phyloP scores from a whole-genome alignment of 768 basidiomycete species.

The Suillus tomentosus region DNA sequence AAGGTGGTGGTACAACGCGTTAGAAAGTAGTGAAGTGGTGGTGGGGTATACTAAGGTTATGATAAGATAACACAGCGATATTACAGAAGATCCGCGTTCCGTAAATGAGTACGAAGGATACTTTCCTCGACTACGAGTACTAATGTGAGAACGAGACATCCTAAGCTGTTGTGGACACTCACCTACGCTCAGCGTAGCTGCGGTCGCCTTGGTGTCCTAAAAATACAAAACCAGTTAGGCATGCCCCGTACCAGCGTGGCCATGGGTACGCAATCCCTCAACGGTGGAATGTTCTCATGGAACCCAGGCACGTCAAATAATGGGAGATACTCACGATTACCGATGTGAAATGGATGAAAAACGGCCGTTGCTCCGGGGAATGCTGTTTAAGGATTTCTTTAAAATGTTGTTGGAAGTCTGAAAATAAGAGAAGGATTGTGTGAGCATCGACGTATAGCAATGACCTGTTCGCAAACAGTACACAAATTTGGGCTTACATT shows the following conservation, averaged over 20 bases:
- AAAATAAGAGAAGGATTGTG: slow-evolving; percentile 6
- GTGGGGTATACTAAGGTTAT: not conserved
- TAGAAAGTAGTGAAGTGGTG: not conserved
- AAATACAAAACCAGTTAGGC: slow-evolving; percentile 19
- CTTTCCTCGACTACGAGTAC: slow-evolving; percentile 61
- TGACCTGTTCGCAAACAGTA: slow-evolving; percentile 12
- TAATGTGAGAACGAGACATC: not conserved
- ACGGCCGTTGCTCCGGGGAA: slow-evolving; percentile 66
- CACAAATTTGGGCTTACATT: slow-evolving; percentile 51
- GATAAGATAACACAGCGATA: slow-evolving; percentile 16
- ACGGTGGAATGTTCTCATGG: slow-evolving; percentile 7
- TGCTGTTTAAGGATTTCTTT: slow-evolving; percentile 66
- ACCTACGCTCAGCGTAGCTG: slow-evolving; percentile 70
- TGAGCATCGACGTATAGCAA: slow-evolving; percentile 12
- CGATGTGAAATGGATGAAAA: slow-evolving; percentile 75
- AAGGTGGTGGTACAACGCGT: not conserved
- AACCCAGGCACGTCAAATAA: slow-evolving; percentile 14
- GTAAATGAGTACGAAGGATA: slow-evolving; percentile 70
- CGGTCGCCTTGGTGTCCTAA: slow-evolving; percentile 76
- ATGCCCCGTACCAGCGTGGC: not conserved
- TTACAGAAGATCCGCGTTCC: slow-evolving; percentile 69
- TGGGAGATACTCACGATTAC: slow-evolving; percentile 59
- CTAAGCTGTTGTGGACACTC: slow-evolving; percentile 25
- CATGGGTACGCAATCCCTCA: not conserved
- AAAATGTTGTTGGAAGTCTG: slow-evolving; percentile 82